Evolutionary conservation across 192 early-diverging fungal genomes (phyloP).

Genomic region (Podila minutissima): DNA sequence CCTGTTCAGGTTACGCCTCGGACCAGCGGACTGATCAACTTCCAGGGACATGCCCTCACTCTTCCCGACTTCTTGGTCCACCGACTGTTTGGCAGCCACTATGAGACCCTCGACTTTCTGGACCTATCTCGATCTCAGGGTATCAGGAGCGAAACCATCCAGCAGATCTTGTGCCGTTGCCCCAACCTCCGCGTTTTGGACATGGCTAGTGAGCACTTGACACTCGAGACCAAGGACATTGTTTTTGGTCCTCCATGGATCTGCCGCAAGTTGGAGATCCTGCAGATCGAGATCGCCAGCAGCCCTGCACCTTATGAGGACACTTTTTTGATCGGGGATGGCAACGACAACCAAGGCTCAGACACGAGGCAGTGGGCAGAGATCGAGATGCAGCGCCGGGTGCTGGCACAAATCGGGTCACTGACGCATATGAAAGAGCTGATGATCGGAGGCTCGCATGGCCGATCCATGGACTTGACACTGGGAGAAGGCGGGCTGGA

Average conservation of each 20-base stretch:
- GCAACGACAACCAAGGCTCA: not conserved
- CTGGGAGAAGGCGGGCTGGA: constrained; percentile 2
- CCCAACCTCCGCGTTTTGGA: constrained; percentile 1
- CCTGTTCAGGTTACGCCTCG: too few relatives aligned
- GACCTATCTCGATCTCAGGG: not conserved
- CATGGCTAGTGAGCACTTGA: not conserved
- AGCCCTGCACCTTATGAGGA: not conserved
- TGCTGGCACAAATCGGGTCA: not conserved
- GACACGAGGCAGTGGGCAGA: not conserved
- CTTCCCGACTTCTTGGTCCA: not conserved
- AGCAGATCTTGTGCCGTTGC: not conserved
- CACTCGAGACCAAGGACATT: not conserved
- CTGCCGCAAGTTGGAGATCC: not conserved
- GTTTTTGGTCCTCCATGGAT: not conserved
- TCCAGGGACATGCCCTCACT: not conserved
- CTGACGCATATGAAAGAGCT: not conserved
- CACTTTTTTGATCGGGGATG: not conserved
- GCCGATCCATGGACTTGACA: not conserved
- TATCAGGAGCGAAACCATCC: not conserved
- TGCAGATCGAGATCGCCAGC: not conserved
- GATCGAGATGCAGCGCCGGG: not conserved
- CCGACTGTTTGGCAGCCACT: not conserved
- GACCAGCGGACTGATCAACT: not conserved
- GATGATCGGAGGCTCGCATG: not conserved
- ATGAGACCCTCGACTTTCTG: not conserved